Conservation (phyloP, 768 basidiomycete species). For the Tylopilus plumbeoviolaceoides region DNA sequence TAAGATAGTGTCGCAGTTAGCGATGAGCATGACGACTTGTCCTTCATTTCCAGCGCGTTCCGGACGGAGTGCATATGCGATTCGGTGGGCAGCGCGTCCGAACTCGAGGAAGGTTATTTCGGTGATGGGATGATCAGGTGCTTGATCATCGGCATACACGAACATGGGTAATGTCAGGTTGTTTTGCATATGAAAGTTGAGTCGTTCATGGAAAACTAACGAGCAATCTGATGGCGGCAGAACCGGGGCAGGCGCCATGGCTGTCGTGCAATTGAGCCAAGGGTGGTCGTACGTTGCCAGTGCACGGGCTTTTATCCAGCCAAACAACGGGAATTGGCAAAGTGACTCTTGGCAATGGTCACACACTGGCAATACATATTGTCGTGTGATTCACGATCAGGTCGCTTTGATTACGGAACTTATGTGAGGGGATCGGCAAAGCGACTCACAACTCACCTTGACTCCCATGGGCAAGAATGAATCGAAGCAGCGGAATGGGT, state of each 20-base stretch:
- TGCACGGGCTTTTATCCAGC: not conserved
- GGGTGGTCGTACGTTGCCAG: not conserved
- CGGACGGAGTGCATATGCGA: not conserved
- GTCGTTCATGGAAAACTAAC: constrained; percentile 12
- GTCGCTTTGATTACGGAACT: no score
- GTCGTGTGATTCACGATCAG: no score
- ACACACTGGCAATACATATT: no score
- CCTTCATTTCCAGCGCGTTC: not conserved
- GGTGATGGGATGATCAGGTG: constrained; percentile 5
- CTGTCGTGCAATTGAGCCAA: not conserved
- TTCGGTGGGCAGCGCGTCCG: not conserved
- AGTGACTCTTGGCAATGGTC: no score
- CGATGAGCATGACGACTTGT: not conserved
- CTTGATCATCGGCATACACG: constrained; percentile 12
- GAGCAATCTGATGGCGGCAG: constrained; percentile 16
- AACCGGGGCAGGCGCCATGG: not conserved
- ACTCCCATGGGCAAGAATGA: no score
- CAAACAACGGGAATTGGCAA: no score
- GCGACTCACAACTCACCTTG: constrained; percentile 9
- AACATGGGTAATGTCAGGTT: constrained; percentile 12
- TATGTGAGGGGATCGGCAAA: no score
- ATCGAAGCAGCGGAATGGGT: no score
- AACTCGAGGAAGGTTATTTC: constrained; percentile 4
- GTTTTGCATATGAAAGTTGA: constrained; percentile 16
- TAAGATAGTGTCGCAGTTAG: not conserved